Evolutionary conservation across 768 basidiomycete genomes (phyloP), one percentile per base, ranked within the genome.

Genomic region (Mycena chlorophos): DNA sequence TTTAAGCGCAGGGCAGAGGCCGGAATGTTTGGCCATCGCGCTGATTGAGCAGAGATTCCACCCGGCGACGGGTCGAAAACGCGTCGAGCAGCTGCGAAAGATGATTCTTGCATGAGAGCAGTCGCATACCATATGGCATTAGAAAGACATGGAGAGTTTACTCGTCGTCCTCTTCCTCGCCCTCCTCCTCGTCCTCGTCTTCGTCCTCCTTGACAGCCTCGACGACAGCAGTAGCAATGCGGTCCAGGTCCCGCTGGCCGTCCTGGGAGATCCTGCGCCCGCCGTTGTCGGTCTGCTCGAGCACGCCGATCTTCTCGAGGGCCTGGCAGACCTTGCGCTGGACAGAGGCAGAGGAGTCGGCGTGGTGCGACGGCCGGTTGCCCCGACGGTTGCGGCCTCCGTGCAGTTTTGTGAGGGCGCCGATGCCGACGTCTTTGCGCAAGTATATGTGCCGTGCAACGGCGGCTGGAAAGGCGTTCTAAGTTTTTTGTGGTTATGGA

Each of bases 371-470:
- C 47, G 96, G 94, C 65, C 97, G 89, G 84, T 94, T 92, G 49
- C 97, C 97, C 58, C 97, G 91, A 68, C 93, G 83, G 79, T 94
- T 94, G 71, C 91, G 87, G 61, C 91, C 91, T 73, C 97, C 97
- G 78, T 98, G 94, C 38, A 98, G 89, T 83, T 97, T 98, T 76
- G 84, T 87, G 31, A 97, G 84, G 26, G 90, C 90, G 67, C 94
- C 94, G 62, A 96, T 85, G 67, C 94, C 94, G 66, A 95, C 92
- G 70, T 92, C 89, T 80, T 96, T 95, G 73, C 96, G 92, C 73
- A 99, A 90, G 85, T 99, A 98, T 76, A 98, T 97, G 87, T 98
- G 96, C 69, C 96, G 89, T 76, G 96, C 96, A 67, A 98, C 78
- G 62, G 95, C 92, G 71, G 95, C 95, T 97, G 67, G 39, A 51